Evolutionary conservation across 164 flowering plant genomes (phyloP), one percentile per base, ranked within the genome.

Genomic region (Tetrastigma voinierianum): DNA sequence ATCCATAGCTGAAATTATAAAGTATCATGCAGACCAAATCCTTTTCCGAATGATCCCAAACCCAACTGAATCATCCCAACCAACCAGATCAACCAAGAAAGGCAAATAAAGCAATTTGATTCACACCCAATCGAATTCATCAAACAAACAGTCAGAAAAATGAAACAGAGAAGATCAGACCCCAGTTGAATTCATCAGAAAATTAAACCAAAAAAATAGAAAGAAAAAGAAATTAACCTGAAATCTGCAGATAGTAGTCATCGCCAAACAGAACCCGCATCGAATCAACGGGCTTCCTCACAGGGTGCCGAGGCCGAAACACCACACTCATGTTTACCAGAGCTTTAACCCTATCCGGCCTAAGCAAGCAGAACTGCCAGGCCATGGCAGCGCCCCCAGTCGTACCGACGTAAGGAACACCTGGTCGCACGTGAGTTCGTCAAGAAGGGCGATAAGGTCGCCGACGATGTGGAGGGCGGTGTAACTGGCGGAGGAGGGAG

Each of bases 371-470:
- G 18, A 89, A 69, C 44, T 77, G 32, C 96, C 96, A 89, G 14
- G 89, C 91, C 1, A 84, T 70, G 2, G 62, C 40, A 3, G 96
- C 92, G 1, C 96, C 92, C 92, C 90, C 90, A 90, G 55, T 87
- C 96, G 63, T 87, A 15, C 83, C 91, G n/a, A 90, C 91, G 40
- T n/a, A n/a, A 90, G 52, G 67, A 83, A 83, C 17, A 83, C 85
- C 73, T 71, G 72, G 14, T 85, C 91, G 9, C 44, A 4, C 82
- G 84, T n/a, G 18, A 90, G 77, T 12, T 61, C 21, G 55, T 88
- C 90, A 4, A 88, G 67, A 15, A 86, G 77, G 24, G 80, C 90
- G 15, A 90, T 64, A 14, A 88, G 78, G 72, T 90, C 96, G 0
- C 96, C 96, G 14, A 86, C 85, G 13, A 88, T 64, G 70, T 88